Base-by-base conservation (phyloP, 306 rosid genomes). In the Vigna nakashimae region DNA sequence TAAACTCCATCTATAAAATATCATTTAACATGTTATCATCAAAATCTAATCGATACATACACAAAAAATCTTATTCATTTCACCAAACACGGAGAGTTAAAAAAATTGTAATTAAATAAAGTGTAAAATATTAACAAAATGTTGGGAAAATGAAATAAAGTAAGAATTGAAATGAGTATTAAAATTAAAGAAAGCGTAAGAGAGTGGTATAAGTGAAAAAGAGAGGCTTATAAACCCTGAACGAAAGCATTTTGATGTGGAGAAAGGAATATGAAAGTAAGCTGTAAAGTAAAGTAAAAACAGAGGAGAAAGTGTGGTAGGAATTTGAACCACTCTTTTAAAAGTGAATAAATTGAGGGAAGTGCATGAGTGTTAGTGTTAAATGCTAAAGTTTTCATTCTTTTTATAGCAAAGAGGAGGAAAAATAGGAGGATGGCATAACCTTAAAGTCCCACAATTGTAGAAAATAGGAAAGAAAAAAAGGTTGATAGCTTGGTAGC, bases 281-380 rank as follows among this genome's bases (percentile, higher is more conserved):
- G 89, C 84, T 84, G 90, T 86, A 88, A 90, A 88, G 95, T 76
- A 34, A 82, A 43, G 50, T 45, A 12, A 45, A 12, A 45, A 73
- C 5, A 1, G 2, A 36, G 22, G 1, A 15, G n/a, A 77, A 77
- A 79, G 60, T 18, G 0, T 17, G 28, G 0, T 60, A 12, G 68
- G 80, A 82, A 84, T 83, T 81, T 83, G 68, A 86, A 58, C 77
- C 85, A 79, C 68, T 53, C 59, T 28, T 73, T 9, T 7, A 64
- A 81, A 73, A 55, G 77, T 9, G 42, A 46, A 59, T 73, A 0
- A 50, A 50, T 16, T 76, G 13, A 58, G 11, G 28, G 42, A 42
- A 16, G 7, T 4, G 34, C 36, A 82, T 45, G 67, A 42, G 3
- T 42, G 12, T 1, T 42, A 42, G 1, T 42, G 13, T 2, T 9